phyloP scores from a whole-genome alignment of 164 flowering plant genomes.

The Liriodendron chinense region DNA sequence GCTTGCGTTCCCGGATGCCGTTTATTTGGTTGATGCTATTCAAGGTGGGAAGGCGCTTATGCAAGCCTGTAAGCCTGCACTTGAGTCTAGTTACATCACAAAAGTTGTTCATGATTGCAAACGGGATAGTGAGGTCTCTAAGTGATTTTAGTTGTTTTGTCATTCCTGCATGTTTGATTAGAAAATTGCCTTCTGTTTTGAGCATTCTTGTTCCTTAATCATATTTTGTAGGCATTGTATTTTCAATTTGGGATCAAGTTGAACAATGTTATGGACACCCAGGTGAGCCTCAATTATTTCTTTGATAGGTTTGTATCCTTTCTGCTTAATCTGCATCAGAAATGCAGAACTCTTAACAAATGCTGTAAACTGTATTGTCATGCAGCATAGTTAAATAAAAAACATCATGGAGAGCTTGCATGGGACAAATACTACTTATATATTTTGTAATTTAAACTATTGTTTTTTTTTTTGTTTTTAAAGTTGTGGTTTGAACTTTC shows the following conservation, averaged over 20 bases:
- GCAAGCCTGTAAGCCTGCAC: conserved; percentile 97
- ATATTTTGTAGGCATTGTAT: conserved; percentile 65
- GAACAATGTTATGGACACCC: conserved; percentile 88
- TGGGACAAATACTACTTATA: too few species aligned
- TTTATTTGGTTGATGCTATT: conserved; percentile 86
- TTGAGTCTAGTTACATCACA: conserved; percentile 86
- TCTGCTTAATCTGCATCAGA: too few species aligned
- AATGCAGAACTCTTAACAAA: too few species aligned
- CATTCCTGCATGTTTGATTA: background rate
- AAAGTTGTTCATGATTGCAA: conserved; percentile 99
- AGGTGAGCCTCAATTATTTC: conserved; percentile 39
- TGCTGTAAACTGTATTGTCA: too few species aligned
- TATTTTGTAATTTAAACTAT: too few species aligned
- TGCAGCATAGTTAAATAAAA: too few species aligned
- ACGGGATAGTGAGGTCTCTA: conserved; percentile 93
- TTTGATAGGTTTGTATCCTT: background rate
- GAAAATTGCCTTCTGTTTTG: background rate
- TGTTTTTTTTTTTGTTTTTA: too few species aligned
- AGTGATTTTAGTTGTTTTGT: conserved; percentile 16
- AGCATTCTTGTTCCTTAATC: conserved; percentile 5
- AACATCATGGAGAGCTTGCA: too few species aligned
- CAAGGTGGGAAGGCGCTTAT: conserved; percentile 75
- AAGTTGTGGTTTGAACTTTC: too few species aligned
- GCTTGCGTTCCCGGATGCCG: conserved; percentile 91
- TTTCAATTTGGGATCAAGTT: conserved; percentile 86